Percentiles rank a stretch among this genome's conserved stretches.
Evolutionary conservation across 1,284 basidiomycete genomes (phyloP).

Genomic region (Melanopsichium pennsylvanicum): DNA sequence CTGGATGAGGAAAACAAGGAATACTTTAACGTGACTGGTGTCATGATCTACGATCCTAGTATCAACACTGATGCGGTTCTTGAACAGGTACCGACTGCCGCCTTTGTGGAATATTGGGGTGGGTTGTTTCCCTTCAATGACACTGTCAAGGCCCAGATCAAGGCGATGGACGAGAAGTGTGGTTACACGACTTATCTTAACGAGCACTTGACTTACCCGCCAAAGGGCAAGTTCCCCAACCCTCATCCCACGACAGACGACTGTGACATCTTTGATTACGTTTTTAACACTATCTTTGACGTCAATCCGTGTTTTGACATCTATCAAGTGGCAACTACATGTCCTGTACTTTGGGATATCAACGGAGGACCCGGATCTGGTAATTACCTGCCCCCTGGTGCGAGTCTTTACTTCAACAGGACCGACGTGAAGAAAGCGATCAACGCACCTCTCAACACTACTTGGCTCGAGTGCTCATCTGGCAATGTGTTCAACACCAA

Average conservation of each 20-base stretch:
- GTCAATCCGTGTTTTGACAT: constrained; percentile 51
- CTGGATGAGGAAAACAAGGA: constrained; percentile 34
- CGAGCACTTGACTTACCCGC: constrained; percentile 57
- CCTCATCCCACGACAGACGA: constrained; percentile 20
- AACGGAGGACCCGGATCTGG: constrained; percentile 18
- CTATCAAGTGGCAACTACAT: constrained; percentile 37
- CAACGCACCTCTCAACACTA: constrained; percentile 38
- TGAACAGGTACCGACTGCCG: constrained; percentile 50
- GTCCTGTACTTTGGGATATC: constrained; percentile 36
- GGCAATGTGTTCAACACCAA: constrained; percentile 41
- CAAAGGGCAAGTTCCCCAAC: constrained; percentile 49
- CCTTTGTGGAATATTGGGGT: constrained; percentile 36
- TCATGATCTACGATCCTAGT: constrained; percentile 60
- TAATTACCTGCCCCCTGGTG: constrained; percentile 23
- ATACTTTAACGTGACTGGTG: constrained; percentile 59
- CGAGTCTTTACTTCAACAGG: constrained; percentile 35
- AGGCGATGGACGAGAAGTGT: constrained; percentile 42
- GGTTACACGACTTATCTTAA: constrained; percentile 50
- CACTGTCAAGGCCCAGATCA: constrained; percentile 29
- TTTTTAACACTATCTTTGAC: constrained; percentile 21
- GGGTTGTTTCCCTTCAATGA: constrained; percentile 38
- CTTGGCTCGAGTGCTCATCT: constrained; percentile 49
- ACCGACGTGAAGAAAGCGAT: constrained; percentile 57
- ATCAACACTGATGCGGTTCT: constrained; percentile 41
- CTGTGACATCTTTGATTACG: constrained; percentile 30